Percentiles rank a stretch among this genome's conserved stretches.
These are phyloP conservation scores for Blastocladiella emersonii DNA, from an alignment of 371 early-diverging fungal species.

Conservation along the genomic window DNA sequence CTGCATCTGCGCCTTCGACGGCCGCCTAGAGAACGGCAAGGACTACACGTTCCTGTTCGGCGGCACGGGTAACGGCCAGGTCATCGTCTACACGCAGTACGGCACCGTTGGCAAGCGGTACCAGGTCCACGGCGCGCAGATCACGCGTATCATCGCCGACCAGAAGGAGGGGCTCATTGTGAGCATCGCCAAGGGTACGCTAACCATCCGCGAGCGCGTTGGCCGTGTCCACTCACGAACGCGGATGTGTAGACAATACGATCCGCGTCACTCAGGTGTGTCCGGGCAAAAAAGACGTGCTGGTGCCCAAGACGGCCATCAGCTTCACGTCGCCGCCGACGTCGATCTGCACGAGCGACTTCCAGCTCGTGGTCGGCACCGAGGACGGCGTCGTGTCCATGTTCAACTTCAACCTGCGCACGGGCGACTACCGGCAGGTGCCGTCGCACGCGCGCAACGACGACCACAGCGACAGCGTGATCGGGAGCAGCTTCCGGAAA, in stretches of 20 bases:
- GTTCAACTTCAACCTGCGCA: background rate
- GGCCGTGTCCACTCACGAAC: too few species aligned
- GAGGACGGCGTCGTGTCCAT: background rate
- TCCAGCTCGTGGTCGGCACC: background rate
- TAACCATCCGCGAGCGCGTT: background rate
- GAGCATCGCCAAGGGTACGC: conserved; percentile 18
- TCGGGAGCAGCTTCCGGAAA: background rate
- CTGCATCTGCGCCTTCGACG: conserved; percentile 12
- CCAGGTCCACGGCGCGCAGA: conserved; percentile 20
- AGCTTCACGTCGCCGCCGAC: background rate
- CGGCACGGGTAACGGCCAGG: conserved; percentile 30
- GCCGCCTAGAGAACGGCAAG: background rate
- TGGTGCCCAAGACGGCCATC: background rate
- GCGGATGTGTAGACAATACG: background rate
- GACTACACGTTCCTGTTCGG: conserved; percentile 22
- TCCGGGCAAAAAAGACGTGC: background rate
- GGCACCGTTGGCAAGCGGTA: conserved; percentile 24
- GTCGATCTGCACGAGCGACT: background rate
- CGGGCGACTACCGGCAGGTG: background rate
- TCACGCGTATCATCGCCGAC: conserved; percentile 17
- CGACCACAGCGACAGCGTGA: background rate
- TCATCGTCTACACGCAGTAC: conserved; percentile 20
- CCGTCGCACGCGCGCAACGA: background rate
- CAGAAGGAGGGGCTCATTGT: conserved; percentile 12
- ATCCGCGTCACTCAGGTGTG: background rate